Percentiles rank a stretch among this genome's conserved stretches.
These are phyloP conservation scores for Hypomontagnella monticulosa DNA, from an alignment of 495 filamentous ascomycete genomes.

Conservation along the genomic window DNA sequence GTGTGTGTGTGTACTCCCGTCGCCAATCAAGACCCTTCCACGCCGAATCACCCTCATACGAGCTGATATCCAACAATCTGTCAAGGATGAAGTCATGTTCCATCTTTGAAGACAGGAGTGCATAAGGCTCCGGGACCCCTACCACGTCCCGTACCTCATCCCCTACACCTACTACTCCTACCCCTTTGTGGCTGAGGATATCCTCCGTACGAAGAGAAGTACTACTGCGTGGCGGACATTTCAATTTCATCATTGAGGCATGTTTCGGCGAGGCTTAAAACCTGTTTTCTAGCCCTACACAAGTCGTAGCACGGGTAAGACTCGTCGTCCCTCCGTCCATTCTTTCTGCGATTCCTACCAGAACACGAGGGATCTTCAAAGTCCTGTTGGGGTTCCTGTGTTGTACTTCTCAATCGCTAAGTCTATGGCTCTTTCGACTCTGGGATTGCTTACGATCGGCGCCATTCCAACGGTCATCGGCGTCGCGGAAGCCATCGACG, in stretches of 20 bases:
- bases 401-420: constrained; percentile 21
- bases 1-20: no score
- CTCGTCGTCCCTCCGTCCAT: constrained; percentile 12
- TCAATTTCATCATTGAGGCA: constrained; percentile 28
- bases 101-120: constrained; percentile 1
- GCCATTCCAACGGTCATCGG: constrained; percentile 62
- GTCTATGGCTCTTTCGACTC: constrained; percentile 45
- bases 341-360: constrained; percentile 7
- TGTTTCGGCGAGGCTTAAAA: constrained; percentile 28
- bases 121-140: constrained; percentile 1
- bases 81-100: constrained; percentile 27
- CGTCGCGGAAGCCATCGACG: constrained; percentile 60
- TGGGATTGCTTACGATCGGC: constrained; percentile 58
- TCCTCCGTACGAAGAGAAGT: constrained; percentile 4
- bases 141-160: neutral
- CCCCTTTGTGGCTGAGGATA: constrained; percentile 19
- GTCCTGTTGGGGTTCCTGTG: constrained; percentile 13
- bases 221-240: constrained; percentile 9
- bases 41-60: constrained; percentile 2
- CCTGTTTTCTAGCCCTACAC: constrained; percentile 34
- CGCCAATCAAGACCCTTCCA: constrained; percentile 18
- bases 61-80: neutral
- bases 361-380: constrained; percentile 29
- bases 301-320: neutral
- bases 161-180: neutral